phyloP scores from a whole-genome alignment of 106 monocot species.

The Dendrobium huoshanense region DNA sequence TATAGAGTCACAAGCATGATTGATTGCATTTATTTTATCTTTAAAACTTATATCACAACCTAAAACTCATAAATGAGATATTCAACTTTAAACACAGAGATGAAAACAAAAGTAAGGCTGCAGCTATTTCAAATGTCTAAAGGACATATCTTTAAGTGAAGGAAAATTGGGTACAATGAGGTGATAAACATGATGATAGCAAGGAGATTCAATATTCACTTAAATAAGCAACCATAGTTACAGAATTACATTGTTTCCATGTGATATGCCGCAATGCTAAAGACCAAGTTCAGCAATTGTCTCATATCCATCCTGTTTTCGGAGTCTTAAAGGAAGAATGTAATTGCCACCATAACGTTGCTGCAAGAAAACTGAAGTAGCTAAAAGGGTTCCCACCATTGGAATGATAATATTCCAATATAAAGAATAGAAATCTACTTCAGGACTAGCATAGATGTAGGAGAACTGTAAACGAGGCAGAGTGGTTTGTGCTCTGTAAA shows the following conservation, averaged over 20 bases:
- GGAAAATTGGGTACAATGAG: no score
- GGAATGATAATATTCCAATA: constrained; percentile 65
- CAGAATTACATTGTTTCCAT: no score
- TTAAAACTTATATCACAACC: no score
- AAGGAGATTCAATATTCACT: no score
- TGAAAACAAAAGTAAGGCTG: not conserved
- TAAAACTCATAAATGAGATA: no score
- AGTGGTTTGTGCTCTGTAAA: constrained; percentile 27
- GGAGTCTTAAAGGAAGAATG: constrained; percentile 37
- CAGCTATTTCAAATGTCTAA: not conserved
- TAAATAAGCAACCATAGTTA: no score
- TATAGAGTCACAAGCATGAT: no score
- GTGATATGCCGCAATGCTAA: not conserved
- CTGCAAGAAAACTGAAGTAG: constrained; percentile 42
- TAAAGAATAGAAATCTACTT: constrained; percentile 38
- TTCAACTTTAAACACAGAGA: no score
- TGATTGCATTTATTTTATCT: no score
- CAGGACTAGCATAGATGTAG: constrained; percentile 32
- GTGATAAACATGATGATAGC: no score
- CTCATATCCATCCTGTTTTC: constrained; percentile 39
- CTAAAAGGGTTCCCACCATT: constrained; percentile 40
- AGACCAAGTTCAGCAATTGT: constrained; percentile 22
- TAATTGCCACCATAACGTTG: constrained; percentile 53
- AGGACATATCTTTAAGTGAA: no score
- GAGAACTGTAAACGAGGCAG: constrained; percentile 8